Conservation (phyloP, 805 yeast genomes). For the Saturnispora kantuleensis region DNA sequence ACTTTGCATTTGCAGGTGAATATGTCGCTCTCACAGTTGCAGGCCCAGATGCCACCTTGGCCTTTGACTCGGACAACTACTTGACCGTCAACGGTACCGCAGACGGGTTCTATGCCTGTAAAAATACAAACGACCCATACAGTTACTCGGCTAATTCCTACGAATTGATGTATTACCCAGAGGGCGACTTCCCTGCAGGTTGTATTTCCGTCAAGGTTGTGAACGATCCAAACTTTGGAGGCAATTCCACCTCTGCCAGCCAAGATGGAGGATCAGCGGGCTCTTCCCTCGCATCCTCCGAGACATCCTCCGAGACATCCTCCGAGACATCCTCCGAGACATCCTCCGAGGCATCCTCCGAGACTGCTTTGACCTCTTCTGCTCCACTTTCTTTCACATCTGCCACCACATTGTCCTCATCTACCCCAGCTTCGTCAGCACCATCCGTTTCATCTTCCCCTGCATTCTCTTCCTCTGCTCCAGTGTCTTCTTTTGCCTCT, state of each 20-base stretch:
- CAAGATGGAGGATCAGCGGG: too few relatives aligned
- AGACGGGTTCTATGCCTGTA: conserved; percentile 30
- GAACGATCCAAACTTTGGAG: background rate
- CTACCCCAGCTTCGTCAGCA: background rate
- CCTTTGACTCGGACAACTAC: conserved; percentile 14
- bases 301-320: background rate
- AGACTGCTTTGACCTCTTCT: background rate
- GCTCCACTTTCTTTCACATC: background rate
- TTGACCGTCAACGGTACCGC: conserved; percentile 24
- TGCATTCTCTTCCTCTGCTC: background rate
- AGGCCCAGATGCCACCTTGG: conserved; percentile 10
- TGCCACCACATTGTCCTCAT: background rate
- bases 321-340: background rate
- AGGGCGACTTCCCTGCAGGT: conserved; percentile 16
- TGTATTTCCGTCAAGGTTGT: conserved; percentile 2
- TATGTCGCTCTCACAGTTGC: conserved; percentile 7
- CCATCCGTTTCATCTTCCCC: background rate
- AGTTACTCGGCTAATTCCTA: conserved; percentile 22
- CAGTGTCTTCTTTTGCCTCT: background rate
- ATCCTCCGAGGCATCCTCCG: background rate
- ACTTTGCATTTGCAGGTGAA: background rate
- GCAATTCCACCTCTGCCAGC: background rate
- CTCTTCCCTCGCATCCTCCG: background rate
- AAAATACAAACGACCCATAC: conserved; percentile 36
- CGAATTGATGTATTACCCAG: conserved; percentile 21